phyloP scores from a whole-genome alignment of 148 eudicot genomes.

The Fallopia convolvulus region DNA sequence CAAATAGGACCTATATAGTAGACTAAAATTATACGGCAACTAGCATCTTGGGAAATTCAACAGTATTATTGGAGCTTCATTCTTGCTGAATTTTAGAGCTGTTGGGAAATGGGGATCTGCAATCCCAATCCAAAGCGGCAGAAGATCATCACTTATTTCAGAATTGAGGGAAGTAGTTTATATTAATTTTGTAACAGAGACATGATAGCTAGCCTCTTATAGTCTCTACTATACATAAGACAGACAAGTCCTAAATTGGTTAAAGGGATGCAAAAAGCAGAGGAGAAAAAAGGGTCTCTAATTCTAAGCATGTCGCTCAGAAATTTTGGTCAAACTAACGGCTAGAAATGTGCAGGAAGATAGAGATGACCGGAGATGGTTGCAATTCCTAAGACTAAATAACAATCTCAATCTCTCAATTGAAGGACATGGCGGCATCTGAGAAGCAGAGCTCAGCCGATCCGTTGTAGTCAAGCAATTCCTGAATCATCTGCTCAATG shows the following conservation, averaged over 20 bases:
- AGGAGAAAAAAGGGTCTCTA: not conserved
- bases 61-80: not conserved
- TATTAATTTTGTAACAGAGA: not conserved
- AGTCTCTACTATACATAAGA: not conserved
- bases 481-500: constrained; percentile 90
- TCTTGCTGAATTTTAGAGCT: not conserved
- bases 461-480: constrained; percentile 57
- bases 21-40: not conserved
- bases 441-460: constrained; percentile 35
- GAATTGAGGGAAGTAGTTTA: constrained; percentile 1
- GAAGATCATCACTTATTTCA: not conserved
- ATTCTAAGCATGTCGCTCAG: not conserved
- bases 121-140: not conserved
- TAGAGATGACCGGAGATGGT: too few relatives aligned
- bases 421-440: constrained; percentile 4
- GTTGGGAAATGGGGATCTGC: not conserved
- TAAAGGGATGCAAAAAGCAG: not conserved
- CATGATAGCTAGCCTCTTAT: not conserved
- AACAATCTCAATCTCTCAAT: not conserved
- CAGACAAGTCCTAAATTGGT: not conserved
- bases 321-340: not conserved
- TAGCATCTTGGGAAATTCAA: not conserved
- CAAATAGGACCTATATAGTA: not conserved
- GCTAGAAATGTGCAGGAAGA: not conserved
- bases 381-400: not conserved